These are phyloP conservation scores for Pulicaria dysenterica DNA, from an alignment of 129 eudicot genomes.

Conservation along the genomic window DNA sequence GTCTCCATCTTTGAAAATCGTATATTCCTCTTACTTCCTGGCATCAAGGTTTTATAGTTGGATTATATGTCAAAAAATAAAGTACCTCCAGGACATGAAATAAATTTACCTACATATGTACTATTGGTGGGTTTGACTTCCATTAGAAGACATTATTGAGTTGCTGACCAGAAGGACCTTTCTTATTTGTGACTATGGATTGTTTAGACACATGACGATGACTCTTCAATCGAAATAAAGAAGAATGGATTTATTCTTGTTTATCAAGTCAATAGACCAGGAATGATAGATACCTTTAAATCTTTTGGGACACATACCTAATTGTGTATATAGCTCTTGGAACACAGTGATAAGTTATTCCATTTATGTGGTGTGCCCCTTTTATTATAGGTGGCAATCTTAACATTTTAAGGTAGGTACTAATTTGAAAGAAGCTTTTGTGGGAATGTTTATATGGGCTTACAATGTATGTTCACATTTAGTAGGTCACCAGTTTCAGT, in stretches of 20 bases:
- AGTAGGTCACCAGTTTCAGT: too few relatives aligned
- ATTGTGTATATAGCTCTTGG: background rate
- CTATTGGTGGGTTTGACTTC: background rate
- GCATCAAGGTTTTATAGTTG: background rate
- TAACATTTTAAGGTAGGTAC: background rate
- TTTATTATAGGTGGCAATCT: background rate
- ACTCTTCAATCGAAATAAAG: background rate
- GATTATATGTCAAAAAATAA: background rate
- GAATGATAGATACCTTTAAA: background rate
- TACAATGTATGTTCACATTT: too few relatives aligned
- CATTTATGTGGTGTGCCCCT: background rate
- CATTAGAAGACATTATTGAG: background rate
- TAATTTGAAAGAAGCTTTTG: background rate
- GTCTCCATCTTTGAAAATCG: too few relatives aligned
- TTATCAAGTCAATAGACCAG: background rate
- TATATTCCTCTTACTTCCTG: too few relatives aligned
- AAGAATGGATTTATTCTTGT: background rate
- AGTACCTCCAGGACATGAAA: background rate
- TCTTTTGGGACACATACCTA: background rate
- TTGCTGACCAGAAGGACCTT: background rate
- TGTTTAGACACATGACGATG: background rate
- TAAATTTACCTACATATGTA: background rate
- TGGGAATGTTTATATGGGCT: too few relatives aligned
- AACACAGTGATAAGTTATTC: conserved; percentile 4
- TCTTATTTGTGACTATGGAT: background rate